Evolutionary conservation across 345 rosid species (phyloP).

Genomic region (Boechera retrofracta): DNA sequence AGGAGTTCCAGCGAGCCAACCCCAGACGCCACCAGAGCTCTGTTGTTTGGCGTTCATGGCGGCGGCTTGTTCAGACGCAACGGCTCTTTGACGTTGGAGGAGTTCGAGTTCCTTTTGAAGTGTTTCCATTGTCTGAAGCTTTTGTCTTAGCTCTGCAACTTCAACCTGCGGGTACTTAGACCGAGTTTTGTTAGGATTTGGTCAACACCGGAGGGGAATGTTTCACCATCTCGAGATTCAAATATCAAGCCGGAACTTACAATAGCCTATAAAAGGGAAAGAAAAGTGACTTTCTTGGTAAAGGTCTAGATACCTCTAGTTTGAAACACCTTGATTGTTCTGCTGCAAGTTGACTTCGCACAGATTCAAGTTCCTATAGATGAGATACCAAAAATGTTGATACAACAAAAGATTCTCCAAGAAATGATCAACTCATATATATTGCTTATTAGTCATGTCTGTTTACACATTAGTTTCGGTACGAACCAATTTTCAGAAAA

Average conservation of each 20-base stretch:
- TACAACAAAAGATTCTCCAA: not conserved
- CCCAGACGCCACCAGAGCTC: slow-evolving; percentile 89
- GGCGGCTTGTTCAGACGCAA: slow-evolving; percentile 81
- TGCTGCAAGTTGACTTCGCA: slow-evolving; percentile 82
- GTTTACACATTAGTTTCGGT: not conserved
- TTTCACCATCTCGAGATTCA: slow-evolving; percentile 3
- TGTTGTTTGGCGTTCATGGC: slow-evolving; percentile 59
- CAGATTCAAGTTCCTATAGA: slow-evolving; percentile 81
- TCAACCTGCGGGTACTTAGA: slow-evolving; percentile 66
- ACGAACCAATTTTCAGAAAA: not conserved
- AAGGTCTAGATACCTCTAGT: slow-evolving; percentile 65
- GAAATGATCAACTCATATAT: not conserved
- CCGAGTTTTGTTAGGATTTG: slow-evolving; percentile 4
- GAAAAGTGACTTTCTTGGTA: not conserved
- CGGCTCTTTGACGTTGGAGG: slow-evolving; percentile 82
- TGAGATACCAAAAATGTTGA: slow-evolving; percentile 1
- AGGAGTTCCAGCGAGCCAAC: slow-evolving; percentile 90
- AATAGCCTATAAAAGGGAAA: not conserved
- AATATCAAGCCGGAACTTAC: slow-evolving; percentile 2
- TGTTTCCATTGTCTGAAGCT: slow-evolving; percentile 82
- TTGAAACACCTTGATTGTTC: slow-evolving; percentile 96
- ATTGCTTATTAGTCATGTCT: not conserved
- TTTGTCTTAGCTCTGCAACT: slow-evolving; percentile 86
- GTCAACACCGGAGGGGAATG: not conserved
- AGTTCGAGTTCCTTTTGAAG: slow-evolving; percentile 84